Conservation (phyloP, 768 basidiomycete species). For the Imleria badia region DNA sequence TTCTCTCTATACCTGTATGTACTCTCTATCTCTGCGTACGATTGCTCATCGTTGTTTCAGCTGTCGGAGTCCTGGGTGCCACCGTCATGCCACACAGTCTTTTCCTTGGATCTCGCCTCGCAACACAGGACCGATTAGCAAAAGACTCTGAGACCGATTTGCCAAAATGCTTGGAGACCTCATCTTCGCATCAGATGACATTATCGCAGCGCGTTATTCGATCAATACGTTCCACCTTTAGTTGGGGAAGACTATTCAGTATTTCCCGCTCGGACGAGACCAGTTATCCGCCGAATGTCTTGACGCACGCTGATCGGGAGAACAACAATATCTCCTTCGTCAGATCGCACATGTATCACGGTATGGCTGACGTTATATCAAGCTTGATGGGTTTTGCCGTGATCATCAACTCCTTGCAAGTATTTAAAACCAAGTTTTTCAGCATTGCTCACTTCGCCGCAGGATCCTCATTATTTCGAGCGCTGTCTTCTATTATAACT, state of each 20-base stretch:
- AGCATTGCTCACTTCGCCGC: not conserved
- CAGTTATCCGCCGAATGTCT: conserved; percentile 29
- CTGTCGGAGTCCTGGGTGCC: conserved; percentile 74
- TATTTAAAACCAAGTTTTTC: conserved; percentile 1
- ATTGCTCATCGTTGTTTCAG: conserved; percentile 33
- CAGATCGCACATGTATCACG: conserved; percentile 62
- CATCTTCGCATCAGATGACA: conserved; percentile 14
- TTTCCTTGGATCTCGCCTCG: conserved; percentile 85
- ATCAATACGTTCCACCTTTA: conserved; percentile 6
- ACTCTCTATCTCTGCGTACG: conserved; percentile 5
- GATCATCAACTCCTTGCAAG: conserved; percentile 81
- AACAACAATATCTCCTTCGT: conserved; percentile 59
- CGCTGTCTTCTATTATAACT: conserved; percentile 73
- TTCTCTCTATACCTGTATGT: conserved; percentile 65
- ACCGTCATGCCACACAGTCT: conserved; percentile 94
- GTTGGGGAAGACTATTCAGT: conserved; percentile 22
- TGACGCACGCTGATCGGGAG: conserved; percentile 51
- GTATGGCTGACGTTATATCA: conserved; percentile 61
- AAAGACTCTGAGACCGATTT: conserved; percentile 24
- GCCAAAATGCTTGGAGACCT: conserved; percentile 4
- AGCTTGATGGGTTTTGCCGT: conserved; percentile 84
- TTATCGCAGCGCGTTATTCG: conserved; percentile 20
- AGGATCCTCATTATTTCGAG: conserved; percentile 83
- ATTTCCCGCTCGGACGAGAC: conserved; percentile 23
- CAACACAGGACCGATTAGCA: conserved; percentile 74